phyloP scores from a whole-genome alignment of 2,329 filamentous ascomycete species.

The Paraconiothyrium brasiliense region DNA sequence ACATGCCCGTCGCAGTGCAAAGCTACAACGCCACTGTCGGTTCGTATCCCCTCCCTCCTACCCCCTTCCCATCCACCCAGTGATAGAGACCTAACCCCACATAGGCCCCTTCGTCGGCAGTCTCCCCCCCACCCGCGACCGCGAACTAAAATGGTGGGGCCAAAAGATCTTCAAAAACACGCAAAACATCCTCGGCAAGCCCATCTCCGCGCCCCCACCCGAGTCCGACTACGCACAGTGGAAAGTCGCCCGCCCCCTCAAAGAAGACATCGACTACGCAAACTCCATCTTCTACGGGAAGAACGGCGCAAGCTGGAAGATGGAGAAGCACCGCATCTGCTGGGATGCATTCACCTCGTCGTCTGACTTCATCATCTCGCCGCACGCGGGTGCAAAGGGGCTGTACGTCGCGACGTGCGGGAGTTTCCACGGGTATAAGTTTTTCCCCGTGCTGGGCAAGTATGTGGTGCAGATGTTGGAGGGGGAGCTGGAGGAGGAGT shows the following conservation, averaged over 20 bases:
- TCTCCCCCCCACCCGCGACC: slow-evolving; percentile 44
- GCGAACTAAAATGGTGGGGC: slow-evolving; percentile 48
- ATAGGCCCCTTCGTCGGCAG: slow-evolving; percentile 43
- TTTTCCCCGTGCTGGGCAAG: slow-evolving; percentile 65
- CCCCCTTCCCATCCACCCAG: not conserved
- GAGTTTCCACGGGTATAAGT: slow-evolving; percentile 70
- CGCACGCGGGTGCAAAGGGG: slow-evolving; percentile 56
- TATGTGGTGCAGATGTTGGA: slow-evolving; percentile 62
- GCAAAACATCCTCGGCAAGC: slow-evolving; percentile 56
- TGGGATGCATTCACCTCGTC: slow-evolving; percentile 71
- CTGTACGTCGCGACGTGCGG: slow-evolving; percentile 69
- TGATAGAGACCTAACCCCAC: not conserved
- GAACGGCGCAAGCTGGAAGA: slow-evolving; percentile 64
- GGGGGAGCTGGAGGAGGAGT: slow-evolving; percentile 51
- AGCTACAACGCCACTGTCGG: slow-evolving; percentile 40
- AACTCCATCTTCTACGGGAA: slow-evolving; percentile 68
- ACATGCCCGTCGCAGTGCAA: slow-evolving; percentile 49
- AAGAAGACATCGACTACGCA: slow-evolving; percentile 67
- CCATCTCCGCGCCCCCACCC: slow-evolving; percentile 66
- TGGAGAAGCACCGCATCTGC: slow-evolving; percentile 71
- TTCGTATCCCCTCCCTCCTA: not conserved
- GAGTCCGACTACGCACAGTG: slow-evolving; percentile 69
- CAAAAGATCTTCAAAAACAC: slow-evolving; percentile 49
- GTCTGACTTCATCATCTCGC: slow-evolving; percentile 65
- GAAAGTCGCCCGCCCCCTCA: slow-evolving; percentile 65